Evolutionary conservation across 2,329 filamentous ascomycete genomes (phyloP), one percentile per base, ranked within the genome.

Genomic region (Phoma sp.): DNA sequence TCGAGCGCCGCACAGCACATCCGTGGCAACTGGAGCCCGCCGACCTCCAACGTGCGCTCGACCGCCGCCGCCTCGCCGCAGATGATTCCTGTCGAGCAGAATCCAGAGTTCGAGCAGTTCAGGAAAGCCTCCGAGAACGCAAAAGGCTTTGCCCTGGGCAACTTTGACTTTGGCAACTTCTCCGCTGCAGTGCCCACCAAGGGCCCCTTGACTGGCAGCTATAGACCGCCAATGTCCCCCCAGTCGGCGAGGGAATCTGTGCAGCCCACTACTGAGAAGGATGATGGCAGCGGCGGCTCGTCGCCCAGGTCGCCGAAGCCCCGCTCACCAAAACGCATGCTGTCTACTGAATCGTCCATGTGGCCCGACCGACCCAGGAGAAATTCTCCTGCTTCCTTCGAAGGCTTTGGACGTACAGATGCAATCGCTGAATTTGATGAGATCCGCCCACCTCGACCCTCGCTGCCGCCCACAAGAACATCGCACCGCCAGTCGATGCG

Each of bases 101-200:
- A 93, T 65, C 84, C 89, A 6, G 88, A 92, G n/a, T 93, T 89
- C 59, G 90, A 93, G 70, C 88, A 89, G 2, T 93, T 96, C 70
- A 83, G 82, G 63, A 85, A 82, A 59, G 88, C 91, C 67, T 73
- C 73, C 13, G 89, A 93, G 66, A 80, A 83, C 32, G 87, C 87
- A 62, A 72, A 70, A 22, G 77, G 75, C 47, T 79, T 75, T 51
- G 67, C 78, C 5, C 60, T 74, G 37, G 77, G 75, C 25, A 74
- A 66, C 18, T 70, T 80, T 52, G 72, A 74, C 43, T 79, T 80
- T 67, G 74, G 70, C 22, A 69, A 74, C 50, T 65, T 62, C 27
- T 60, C 63, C 24, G 68, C 72, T 8, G 59, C 69, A 2, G 49
- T 61, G 38, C 45, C 69, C 58, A 63, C 64, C 36, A 56, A 56